Conservation (phyloP, 176 grass and related monocot species). For the Aegilops bicornis region DNA sequence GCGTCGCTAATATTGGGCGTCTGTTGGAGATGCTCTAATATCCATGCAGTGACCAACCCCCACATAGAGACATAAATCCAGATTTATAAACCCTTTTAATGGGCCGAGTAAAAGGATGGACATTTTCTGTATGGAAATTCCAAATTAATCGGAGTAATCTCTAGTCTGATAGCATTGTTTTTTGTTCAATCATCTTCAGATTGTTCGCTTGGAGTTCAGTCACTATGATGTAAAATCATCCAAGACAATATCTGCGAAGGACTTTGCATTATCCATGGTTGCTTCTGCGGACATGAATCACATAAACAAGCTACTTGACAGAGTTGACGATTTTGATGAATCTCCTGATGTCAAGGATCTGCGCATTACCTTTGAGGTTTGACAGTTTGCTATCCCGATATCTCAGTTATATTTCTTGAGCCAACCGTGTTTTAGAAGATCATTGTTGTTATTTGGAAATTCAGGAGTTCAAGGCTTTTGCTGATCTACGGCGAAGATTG, state of each 20-base stretch:
- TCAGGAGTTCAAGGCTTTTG: slow-evolving; percentile 95
- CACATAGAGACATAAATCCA: not conserved
- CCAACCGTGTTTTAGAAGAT: slow-evolving; percentile 2
- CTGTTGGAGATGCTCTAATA: not conserved
- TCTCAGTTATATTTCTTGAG: not conserved
- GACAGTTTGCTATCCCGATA: slow-evolving; percentile 16
- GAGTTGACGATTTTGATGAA: slow-evolving; percentile 71
- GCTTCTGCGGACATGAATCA: slow-evolving; percentile 91
- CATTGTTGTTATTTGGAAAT: slow-evolving; percentile 4
- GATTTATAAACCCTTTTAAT: not conserved
- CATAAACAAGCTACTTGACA: slow-evolving; percentile 81
- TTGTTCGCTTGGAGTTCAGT: slow-evolving; percentile 81
- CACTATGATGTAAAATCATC: slow-evolving; percentile 91
- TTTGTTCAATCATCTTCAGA: slow-evolving; percentile 44
- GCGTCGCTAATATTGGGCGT: too few relatives aligned
- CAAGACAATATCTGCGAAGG: slow-evolving; percentile 79
- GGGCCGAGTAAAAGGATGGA: not conserved
- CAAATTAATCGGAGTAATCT: not conserved
- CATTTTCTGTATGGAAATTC: not conserved
- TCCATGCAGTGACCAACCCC: too few relatives aligned
- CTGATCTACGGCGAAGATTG: slow-evolving; percentile 74
- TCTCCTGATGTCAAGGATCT: slow-evolving; percentile 61
- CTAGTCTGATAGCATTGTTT: not conserved
- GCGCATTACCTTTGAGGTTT: slow-evolving; percentile 81
- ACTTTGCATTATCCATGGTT: slow-evolving; percentile 97